Base-by-base conservation (phyloP, 805 yeast species). In the Zygoascus ofunaensis region DNA sequence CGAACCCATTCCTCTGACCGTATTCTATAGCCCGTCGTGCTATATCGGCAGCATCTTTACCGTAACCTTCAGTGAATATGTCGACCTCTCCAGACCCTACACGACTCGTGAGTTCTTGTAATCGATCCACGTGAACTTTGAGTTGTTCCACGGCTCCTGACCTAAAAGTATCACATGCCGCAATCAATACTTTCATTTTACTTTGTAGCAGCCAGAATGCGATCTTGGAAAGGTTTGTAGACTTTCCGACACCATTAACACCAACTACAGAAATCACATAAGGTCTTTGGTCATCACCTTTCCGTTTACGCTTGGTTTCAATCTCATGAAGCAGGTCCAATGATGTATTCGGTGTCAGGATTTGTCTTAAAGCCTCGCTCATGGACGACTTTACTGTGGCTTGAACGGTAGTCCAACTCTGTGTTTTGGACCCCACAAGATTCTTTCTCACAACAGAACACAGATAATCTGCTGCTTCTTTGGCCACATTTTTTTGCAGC, bases 121-220 rank as follows among this genome's bases (percentile, higher is more conserved):
- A 69, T 56, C 92, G 85, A 49, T 80, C 80, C 2, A 90, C 97
- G 65, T 90, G 98, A 1, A 89, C 95, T 53, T 92, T 79, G 49
- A 90, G 70, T 65, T 90, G 98, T 62, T 90, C 97, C n/a, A 90
- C 97, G 0, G 98, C 98, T 42, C 98, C 98, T 0, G 96, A 86
- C 64, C 98, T 75, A 67, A 90, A 90, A 0, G 98, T 92, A 66
- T 90, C 98, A 66, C 97, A 90, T 0, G 98, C 98, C 19, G 95
- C 94, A 55, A 90, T 83, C 42, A 90, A 70, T 1, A 90, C 95
- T 52, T 76, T 78, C 61, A 85, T 72, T 58, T 90, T 79, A 62
- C 92, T 90, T 58, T 92, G 97, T 45, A 90, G 66, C 42, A 90
- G 71, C 98, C 98, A 90, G 62, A 85, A 90, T 2, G 96, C 97